These are phyloP conservation scores for Lathyrus aphaca DNA, from an alignment of 306 rosid genomes.

Conservation along the genomic window DNA sequence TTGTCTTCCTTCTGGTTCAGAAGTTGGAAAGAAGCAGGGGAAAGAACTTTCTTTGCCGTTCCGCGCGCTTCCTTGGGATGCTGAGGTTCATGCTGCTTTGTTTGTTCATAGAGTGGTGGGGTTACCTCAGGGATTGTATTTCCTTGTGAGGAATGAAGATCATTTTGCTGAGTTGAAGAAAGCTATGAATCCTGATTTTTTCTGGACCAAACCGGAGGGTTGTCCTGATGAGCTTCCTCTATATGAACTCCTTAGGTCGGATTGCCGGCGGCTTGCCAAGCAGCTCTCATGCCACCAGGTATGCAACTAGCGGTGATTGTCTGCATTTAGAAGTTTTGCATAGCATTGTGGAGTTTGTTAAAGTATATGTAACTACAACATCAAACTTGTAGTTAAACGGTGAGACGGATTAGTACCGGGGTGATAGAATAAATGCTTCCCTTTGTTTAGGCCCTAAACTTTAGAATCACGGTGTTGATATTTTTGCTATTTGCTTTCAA, in stretches of 20 bases:
- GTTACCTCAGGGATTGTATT: constrained; percentile 77
- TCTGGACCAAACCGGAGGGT: constrained; percentile 80
- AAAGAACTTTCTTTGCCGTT: constrained; percentile 67
- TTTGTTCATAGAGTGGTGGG: constrained; percentile 92
- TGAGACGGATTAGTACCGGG: too few relatives aligned
- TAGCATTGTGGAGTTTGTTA: too few relatives aligned
- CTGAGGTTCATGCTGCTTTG: constrained; percentile 88
- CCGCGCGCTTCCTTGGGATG: constrained; percentile 81
- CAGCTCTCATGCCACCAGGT: constrained; percentile 92
- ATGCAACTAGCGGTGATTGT: not conserved
- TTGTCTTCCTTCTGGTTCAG: constrained; percentile 88
- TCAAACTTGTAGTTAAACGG: too few relatives aligned
- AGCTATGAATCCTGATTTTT: constrained; percentile 59
- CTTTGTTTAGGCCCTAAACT: too few relatives aligned
- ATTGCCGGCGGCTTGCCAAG: constrained; percentile 56
- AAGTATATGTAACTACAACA: too few relatives aligned
- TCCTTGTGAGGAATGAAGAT: constrained; percentile 81
- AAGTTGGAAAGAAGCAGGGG: constrained; percentile 54
- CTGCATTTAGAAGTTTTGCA: too few relatives aligned
- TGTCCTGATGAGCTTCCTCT: constrained; percentile 82
- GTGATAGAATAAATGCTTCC: too few relatives aligned
- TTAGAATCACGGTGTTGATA: too few relatives aligned
- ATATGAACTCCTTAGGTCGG: constrained; percentile 62
- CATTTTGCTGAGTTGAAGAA: constrained; percentile 74
- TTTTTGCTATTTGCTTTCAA: too few relatives aligned